Conservation (phyloP, 257 asterid species). For the Linderniella brevidens region DNA sequence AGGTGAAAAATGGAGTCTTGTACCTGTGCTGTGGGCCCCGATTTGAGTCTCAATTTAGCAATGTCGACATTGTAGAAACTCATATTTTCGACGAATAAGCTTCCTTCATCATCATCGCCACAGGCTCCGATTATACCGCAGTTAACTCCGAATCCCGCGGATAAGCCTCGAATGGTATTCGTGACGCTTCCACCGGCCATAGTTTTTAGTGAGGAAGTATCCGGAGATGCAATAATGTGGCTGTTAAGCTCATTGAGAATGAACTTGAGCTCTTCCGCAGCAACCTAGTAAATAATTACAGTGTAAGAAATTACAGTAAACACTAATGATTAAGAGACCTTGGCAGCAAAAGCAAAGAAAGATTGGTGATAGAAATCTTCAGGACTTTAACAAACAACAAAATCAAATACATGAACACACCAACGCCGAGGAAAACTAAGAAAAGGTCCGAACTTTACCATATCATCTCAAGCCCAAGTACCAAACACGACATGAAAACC, state of each 20-base stretch:
- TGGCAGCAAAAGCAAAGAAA: too few species aligned
- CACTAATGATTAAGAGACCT: too few species aligned
- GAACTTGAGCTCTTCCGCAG: slow-evolving; percentile 52
- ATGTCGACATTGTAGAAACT: slow-evolving; percentile 47
- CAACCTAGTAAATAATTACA: slow-evolving; percentile 35
- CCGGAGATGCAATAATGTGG: slow-evolving; percentile 28
- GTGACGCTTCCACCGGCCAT: slow-evolving; percentile 99
- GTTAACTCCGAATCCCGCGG: slow-evolving; percentile 73
- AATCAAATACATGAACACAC: background rate
- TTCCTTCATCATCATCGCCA: slow-evolving; percentile 82
- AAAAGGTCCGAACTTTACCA: slow-evolving; percentile 11
- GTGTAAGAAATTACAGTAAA: background rate
- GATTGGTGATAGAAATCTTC: too few species aligned
- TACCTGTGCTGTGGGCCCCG: slow-evolving; percentile 81
- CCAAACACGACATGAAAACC: slow-evolving; percentile 1
- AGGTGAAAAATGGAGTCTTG: background rate
- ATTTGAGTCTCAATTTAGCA: slow-evolving; percentile 66
- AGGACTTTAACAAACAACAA: background rate
- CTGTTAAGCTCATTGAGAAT: slow-evolving; percentile 44
- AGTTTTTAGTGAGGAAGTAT: slow-evolving; percentile 39
- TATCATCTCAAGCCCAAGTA: slow-evolving; percentile 5
- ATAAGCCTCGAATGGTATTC: slow-evolving; percentile 81
- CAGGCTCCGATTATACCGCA: slow-evolving; percentile 94
- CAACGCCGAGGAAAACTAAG: background rate
- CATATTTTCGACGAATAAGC: slow-evolving; percentile 61